Percentiles rank a stretch among this genome's conserved stretches.
phyloP scores from a whole-genome alignment of 2,329 filamentous ascomycete species.

The Calonectria hongkongensis region DNA sequence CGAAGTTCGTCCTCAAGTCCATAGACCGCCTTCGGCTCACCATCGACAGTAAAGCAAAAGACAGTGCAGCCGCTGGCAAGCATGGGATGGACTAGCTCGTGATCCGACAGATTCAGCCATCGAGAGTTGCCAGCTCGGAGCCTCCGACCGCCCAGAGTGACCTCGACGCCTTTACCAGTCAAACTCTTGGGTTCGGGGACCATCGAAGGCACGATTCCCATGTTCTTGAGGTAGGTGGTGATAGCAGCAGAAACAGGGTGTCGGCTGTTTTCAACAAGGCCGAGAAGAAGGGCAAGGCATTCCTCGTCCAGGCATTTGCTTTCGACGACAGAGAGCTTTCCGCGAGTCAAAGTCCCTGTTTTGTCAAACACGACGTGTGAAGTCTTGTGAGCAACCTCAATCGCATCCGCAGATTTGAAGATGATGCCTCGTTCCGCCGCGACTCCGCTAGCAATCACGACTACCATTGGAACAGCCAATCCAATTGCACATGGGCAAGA shows the following conservation, averaged over 20 bases:
- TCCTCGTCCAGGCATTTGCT: conserved; percentile 31
- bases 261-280: conserved; percentile 63
- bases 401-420: conserved; percentile 79
- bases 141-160: conserved; percentile 45
- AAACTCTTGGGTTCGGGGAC: conserved; percentile 61
- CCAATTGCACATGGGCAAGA: conserved; percentile 88
- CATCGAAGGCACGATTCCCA: conserved; percentile 28
- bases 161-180: conserved; percentile 69
- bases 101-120: conserved; percentile 65
- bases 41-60: conserved; percentile 68
- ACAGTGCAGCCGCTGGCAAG: conserved; percentile 63
- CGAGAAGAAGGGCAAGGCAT: conserved; percentile 47
- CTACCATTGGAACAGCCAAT: conserved; percentile 84
- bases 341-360: conserved; percentile 83
- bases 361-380: conserved; percentile 87
- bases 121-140: conserved; percentile 70
- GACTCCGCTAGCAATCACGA: conserved; percentile 81
- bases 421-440: conserved; percentile 80
- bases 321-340: conserved; percentile 67
- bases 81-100: conserved; percentile 57
- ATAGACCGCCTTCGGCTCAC: conserved; percentile 62
- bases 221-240: conserved; percentile 60
- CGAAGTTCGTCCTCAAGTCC: conserved; percentile 69
- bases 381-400: conserved; percentile 77
- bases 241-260: conserved; percentile 74